Base-by-base conservation (phyloP, 352 stramenopile species). In the Saprolegnia parasitica region DNA sequence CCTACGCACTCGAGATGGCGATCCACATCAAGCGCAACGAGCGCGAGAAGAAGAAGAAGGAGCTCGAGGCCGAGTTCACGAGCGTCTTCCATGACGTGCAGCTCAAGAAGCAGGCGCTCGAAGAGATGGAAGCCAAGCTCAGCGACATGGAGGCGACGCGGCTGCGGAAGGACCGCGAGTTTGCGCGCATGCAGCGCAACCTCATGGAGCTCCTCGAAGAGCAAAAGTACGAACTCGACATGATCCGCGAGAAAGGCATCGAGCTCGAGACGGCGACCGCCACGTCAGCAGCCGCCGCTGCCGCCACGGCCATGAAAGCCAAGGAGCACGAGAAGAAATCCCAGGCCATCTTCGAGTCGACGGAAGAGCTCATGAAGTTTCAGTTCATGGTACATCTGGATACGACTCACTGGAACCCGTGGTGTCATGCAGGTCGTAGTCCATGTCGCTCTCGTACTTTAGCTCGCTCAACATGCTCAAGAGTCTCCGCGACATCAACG, bases 291-390 rank as follows among this genome's bases (percentile, higher is more conserved):
- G 93, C 92, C 0, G 92, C 92, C 1, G 93, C 93, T 0, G 87
- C 88, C 2, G 90, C 90, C 39, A 98, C 93, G 6, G 92, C 93
- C 26, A 79, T 86, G 46, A 94, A 96, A 47, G 90, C 91, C 11
- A 91, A 92, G 20, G 91, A 96, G 72, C 89, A 98, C 65, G 92
- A 98, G 73, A 82, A 84, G 71, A 80, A 87, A 21, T 93, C 87
- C 9, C 87, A 93, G 39, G 87, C 88, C 26, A 97, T 98, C 86
- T 98, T 97, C 52, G 81, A 84, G 68, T 96, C 93, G 49, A 98
- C 93, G 0, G 93, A 98, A 65, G 91, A 98, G 75, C 80, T 98
- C 52, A 97, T 98, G 87, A 98, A 98, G 79, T 98, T 98, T 73
- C 91, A 98, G 78, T 98, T 98, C 79, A 98, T 98, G 93, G 61